Evolutionary conservation across 2,329 filamentous ascomycete genomes (phyloP), one percentile per base, ranked within the genome.

Genomic region (Lachnellula suecica): DNA sequence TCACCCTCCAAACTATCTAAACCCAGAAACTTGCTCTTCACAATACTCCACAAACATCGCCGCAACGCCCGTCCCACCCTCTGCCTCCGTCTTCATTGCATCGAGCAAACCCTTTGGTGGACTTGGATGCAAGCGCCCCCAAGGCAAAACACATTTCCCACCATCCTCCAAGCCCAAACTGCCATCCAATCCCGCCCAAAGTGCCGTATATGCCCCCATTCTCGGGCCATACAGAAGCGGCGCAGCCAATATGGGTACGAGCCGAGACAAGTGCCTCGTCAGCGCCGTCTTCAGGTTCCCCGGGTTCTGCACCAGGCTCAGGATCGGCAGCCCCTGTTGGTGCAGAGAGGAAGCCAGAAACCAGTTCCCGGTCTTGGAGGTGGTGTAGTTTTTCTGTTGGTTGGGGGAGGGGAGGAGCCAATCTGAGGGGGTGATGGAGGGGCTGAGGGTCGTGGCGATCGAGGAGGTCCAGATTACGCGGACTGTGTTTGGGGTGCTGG

Each of bases 41-140:
- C 61, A 65, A 57, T 54, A 65, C 9, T 59, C 44, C 56, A 54
- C 60, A 31, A 64, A 64, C 23, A 59, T 47, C 11, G 40, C 47
- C 7, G 59, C 59, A 4, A 54, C 40, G 11, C 63, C 60, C 8
- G 51, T 59, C 3, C 59, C 62, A 24, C 59, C 60, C 27, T 61
- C 59, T 17, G 57, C 49, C 23, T 48, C 53, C 13, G 31, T 38
- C 45, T 51, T 54, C 40, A 64, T 47, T 4, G 49, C 48, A 13
- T 51, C 35, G 4, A 60, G n/a, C 9, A 61, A 29, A 53, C 63
- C 56, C 13, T 58, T 47, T 15, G 51, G 54, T 13, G 58, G 53
- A 20, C 25, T 27, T 6, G 52, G 49, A 51, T 79, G 77, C 71
- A 71, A 77, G 10, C 71, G 66, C 4, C 61, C 58, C 62, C 63